Evolutionary conservation across 2,329 filamentous ascomycete species (phyloP).

Genomic region (Dactylellina sp.): DNA sequence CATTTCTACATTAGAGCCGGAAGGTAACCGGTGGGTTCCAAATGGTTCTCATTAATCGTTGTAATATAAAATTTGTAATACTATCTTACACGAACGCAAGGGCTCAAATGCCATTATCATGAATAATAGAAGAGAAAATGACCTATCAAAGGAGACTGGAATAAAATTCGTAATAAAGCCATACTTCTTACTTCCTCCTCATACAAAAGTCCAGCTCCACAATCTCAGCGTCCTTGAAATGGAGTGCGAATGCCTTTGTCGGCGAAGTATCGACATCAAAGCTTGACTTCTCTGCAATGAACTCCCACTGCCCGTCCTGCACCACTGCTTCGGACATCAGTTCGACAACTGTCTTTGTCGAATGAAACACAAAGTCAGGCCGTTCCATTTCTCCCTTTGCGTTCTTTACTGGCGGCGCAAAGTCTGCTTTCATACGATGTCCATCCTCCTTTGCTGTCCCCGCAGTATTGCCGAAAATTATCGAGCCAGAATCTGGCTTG

Average conservation of each 20-base stretch:
- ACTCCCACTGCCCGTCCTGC: conserved; percentile 44
- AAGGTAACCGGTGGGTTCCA: too few species aligned
- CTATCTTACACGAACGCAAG: conserved; percentile 10
- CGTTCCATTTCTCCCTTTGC: conserved; percentile 47
- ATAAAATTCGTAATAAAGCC: too few species aligned
- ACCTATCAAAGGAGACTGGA: too few species aligned
- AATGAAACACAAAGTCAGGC: conserved; percentile 53
- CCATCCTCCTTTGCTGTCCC: conserved; percentile 48
- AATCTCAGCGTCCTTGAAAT: conserved; percentile 52
- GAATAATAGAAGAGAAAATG: too few species aligned
- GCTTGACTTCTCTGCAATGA: conserved; percentile 27
- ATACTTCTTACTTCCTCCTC: conserved; percentile 35
- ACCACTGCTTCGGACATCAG: conserved; percentile 35
- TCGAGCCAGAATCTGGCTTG: conserved; percentile 40
- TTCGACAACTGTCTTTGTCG: conserved; percentile 44
- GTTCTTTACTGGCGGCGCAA: conserved; percentile 40
- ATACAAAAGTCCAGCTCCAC: conserved; percentile 52
- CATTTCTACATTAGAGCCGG: too few species aligned
- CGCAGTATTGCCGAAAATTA: conserved; percentile 50
- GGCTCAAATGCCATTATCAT: not conserved
- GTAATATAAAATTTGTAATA: not conserved
- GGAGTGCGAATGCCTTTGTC: conserved; percentile 45
- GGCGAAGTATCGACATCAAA: conserved; percentile 47
- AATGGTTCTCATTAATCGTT: not conserved
- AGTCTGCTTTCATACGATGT: conserved; percentile 46